Evolutionary conservation across 495 filamentous ascomycete species (phyloP), one percentile per base, ranked within the genome.

Genomic region (Podospora pseudoanserina): DNA sequence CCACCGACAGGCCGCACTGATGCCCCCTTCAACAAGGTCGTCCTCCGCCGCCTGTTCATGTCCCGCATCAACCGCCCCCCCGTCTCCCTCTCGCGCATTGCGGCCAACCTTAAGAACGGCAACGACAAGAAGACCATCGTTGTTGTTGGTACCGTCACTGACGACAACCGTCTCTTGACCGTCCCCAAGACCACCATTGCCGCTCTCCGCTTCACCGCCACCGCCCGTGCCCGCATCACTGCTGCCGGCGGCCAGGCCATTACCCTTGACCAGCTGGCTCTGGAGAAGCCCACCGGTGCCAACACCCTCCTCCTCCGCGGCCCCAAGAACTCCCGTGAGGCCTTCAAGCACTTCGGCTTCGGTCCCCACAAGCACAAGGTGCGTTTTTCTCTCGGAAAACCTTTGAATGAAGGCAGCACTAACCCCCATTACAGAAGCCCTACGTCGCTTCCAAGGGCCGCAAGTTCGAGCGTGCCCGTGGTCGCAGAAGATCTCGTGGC

Each of bases 381-480:
- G 78, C 68, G 88, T 83, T 71, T 66, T 15, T 70, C 60, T 65
- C 28, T 60, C 0, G 7, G 23, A 23, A 23, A 23, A 6, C 9
- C 2, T 26, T n/a, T 4, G 18, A 61, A 23, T 30, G 26, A 60
- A 55, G 65, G 66, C 67, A 63, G 70, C 16, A 56, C 80, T 84
- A 62, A 84, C 74, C 59, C 64, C 11, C 73, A 64, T 71, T 72
- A 66, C 71, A 92, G 93, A 96, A 96, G 87, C 96, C 96, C 28
- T 94, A 97, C 74, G 88, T 99, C 75, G 88, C 90, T 81, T 95
- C 91, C 87, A 99, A 99, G 89, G 96, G 96, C 75, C 91, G 96
- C 81, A 99, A 99, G 87, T 99, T 98, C 85, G 95, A 99, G 89
- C 86, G 87, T 65, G 95, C 94, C 78, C 94, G 95, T 93, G 95